Percentiles rank a stretch among this genome's conserved stretches.
Conservation (phyloP, 2,329 filamentous ascomycete genomes). For the Penicillium frequentans region DNA sequence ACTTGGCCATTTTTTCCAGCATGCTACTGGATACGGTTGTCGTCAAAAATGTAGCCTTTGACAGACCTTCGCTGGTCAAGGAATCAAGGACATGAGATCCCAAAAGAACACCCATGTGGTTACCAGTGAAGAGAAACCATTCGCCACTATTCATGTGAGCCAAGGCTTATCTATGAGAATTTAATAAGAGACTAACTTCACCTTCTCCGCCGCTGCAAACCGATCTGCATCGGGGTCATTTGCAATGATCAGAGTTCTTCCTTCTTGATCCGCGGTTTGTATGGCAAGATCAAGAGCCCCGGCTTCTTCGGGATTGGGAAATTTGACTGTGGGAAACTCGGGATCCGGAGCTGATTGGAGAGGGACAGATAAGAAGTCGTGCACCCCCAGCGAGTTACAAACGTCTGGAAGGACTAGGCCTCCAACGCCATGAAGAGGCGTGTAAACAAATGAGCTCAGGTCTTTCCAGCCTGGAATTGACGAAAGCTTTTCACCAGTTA, state of each 20-base stretch:
- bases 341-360: slow-evolving; percentile 60
- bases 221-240: slow-evolving; percentile 67
- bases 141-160: slow-evolving; percentile 36
- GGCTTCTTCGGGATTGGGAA: slow-evolving; percentile 66
- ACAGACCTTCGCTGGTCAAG: slow-evolving; percentile 28
- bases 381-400: slow-evolving; percentile 34
- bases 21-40: slow-evolving; percentile 66
- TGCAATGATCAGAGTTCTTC: slow-evolving; percentile 56
- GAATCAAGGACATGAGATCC: slow-evolving; percentile 58
- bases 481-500: slow-evolving; percentile 27
- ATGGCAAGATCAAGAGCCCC: slow-evolving; percentile 63
- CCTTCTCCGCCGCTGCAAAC: slow-evolving; percentile 61
- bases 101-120: slow-evolving; percentile 62
- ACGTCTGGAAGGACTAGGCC: slow-evolving; percentile 34
- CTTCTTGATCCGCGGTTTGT: slow-evolving; percentile 51
- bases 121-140: slow-evolving; percentile 65
- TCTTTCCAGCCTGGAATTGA: slow-evolving; percentile 29
- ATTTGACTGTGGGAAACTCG: slow-evolving; percentile 63
- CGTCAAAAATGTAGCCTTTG: slow-evolving; percentile 57
- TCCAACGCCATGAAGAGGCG: slow-evolving; percentile 44
- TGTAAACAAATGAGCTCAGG: slow-evolving; percentile 43
- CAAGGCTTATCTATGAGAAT: background rate
- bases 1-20: slow-evolving; percentile 56
- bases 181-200: slow-evolving; percentile 36
- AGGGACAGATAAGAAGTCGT: slow-evolving; percentile 35